phyloP scores from a whole-genome alignment of 2,329 filamentous ascomycete species.

The Botrytis elliptica region DNA sequence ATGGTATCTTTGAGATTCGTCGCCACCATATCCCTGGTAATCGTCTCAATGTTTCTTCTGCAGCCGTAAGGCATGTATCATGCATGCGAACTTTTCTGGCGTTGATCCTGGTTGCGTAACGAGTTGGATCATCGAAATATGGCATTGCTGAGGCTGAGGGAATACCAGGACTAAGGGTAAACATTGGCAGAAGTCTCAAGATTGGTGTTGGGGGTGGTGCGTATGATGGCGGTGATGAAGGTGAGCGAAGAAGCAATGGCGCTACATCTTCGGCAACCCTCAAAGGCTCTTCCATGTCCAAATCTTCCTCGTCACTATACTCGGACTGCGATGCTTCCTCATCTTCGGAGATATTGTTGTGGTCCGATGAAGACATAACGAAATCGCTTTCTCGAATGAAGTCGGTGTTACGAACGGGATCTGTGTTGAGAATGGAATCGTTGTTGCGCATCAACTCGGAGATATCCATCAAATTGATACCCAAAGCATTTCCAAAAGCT shows the following conservation, averaged over 20 bases:
- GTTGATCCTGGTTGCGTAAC: background rate
- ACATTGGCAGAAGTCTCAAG: background rate
- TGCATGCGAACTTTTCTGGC: conserved; percentile 6
- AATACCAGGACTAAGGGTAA: background rate
- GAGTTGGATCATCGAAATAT: background rate
- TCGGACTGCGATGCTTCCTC: background rate
- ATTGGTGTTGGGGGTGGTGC: background rate
- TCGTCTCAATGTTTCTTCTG: background rate
- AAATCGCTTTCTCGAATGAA: background rate
- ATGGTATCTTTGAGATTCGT: background rate
- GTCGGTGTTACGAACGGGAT: background rate
- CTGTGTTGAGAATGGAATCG: background rate
- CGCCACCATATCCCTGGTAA: background rate
- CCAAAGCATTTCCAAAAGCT: background rate
- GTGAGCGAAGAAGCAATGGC: background rate
- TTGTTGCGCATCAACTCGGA: background rate
- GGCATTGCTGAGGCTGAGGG: too few relatives aligned
- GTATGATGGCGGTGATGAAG: conserved; percentile 1
- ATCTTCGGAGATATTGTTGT: background rate
- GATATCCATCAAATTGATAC: background rate
- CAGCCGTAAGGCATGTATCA: background rate
- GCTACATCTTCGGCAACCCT: too few relatives aligned
- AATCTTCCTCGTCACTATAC: background rate
- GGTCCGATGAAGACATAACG: too few relatives aligned
- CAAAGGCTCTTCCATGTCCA: background rate